Conservation (phyloP, 192 early-diverging fungal genomes). For the Coemansia sp. region DNA sequence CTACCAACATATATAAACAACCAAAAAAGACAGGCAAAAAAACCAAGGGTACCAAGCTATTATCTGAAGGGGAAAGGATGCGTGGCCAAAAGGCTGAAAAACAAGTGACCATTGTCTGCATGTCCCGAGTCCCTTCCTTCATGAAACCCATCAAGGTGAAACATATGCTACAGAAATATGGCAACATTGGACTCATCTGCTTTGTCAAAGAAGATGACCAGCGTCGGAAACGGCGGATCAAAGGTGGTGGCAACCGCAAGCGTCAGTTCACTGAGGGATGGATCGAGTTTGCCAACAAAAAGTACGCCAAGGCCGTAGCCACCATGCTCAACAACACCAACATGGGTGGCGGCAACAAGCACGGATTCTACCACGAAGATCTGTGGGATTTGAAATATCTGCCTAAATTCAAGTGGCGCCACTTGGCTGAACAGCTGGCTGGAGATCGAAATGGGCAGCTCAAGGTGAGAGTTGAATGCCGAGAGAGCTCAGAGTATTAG, state of each 20-base stretch:
- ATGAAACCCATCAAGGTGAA: constrained; percentile 85
- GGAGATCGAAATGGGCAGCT: constrained; percentile 77
- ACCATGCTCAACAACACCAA: constrained; percentile 72
- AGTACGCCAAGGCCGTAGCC: constrained; percentile 76
- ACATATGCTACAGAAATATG: constrained; percentile 71
- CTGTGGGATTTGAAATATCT: constrained; percentile 98
- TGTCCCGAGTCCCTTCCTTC: constrained; percentile 89
- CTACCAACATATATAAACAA: too few species aligned
- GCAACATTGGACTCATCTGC: constrained; percentile 79
- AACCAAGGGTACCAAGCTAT: constrained; percentile 5
- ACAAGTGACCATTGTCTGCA: constrained; percentile 81
- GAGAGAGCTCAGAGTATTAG: constrained; percentile 83
- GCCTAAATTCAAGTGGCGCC: constrained; percentile 94
- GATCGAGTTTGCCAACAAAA: constrained; percentile 96
- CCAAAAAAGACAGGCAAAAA: not conserved
- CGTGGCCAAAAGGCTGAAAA: constrained; percentile 56
- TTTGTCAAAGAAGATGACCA: constrained; percentile 77
- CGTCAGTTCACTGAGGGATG: constrained; percentile 92
- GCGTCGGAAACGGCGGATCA: constrained; percentile 73
- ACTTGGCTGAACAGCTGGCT: constrained; percentile 93
- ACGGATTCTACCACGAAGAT: constrained; percentile 85
- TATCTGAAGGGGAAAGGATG: constrained; percentile 41
- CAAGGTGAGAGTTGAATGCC: constrained; percentile 86
- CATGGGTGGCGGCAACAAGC: constrained; percentile 82
- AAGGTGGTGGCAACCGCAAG: constrained; percentile 81